These are phyloP conservation scores for Oxalis stricta DNA, from an alignment of 441 rosid species.

Conservation along the genomic window DNA sequence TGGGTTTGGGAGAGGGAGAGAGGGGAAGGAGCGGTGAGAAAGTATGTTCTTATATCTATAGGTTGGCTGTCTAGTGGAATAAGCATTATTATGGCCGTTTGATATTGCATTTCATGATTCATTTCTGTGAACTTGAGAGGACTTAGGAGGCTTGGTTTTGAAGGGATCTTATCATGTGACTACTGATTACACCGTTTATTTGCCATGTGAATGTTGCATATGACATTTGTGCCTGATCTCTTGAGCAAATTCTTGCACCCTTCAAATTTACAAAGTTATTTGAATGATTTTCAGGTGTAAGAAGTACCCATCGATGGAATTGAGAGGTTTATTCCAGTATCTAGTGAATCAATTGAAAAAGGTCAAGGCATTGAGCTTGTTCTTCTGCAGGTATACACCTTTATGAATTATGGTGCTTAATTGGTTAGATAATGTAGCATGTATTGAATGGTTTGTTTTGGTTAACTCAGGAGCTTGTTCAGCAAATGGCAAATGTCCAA, in stretches of 20 bases:
- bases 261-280: conserved; percentile 6
- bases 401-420: conserved; percentile 5
- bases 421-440: conserved; percentile 4
- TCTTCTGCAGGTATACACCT: conserved; percentile 91
- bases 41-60: no score
- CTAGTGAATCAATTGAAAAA: conserved; percentile 94
- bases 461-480: conserved; percentile 76
- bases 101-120: no score
- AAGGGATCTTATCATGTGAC: no score
- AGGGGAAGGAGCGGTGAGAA: no score
- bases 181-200: no score
- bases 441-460: conserved; percentile 18
- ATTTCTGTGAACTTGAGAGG: no score
- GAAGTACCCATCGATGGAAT: conserved; percentile 98
- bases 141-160: no score
- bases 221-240: conserved; percentile 3
- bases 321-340: conserved; percentile 97
- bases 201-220: conserved; percentile 2
- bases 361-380: conserved; percentile 97
- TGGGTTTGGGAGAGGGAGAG: no score
- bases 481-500: conserved; percentile 99
- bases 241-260: background rate
- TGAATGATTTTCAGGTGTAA: conserved; percentile 57
- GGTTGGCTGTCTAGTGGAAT: no score
- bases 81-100: no score